Evolutionary conservation across 768 basidiomycete species (phyloP), one percentile per base, ranked within the genome.

Genomic region (Megacollybia marginata): DNA sequence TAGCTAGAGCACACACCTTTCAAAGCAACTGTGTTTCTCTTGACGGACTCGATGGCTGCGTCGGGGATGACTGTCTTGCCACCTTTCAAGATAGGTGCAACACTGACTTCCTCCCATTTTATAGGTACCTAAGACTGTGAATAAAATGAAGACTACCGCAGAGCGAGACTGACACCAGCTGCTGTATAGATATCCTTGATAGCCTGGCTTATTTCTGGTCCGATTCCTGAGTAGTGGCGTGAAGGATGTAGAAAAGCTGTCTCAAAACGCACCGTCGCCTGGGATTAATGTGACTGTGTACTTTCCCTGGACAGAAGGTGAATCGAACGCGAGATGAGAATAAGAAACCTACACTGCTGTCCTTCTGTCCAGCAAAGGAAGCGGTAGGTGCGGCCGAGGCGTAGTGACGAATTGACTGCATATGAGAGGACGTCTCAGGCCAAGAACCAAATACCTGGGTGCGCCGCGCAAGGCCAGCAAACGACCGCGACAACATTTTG

Each of bases 41-140:
- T 93, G 62, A 99, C 88, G 12, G 89, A 92, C 45, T 76, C 76
- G 54, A 99, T 92, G 33, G 96, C 94, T 51, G 68, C 68, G 54
- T 96, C 92, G 31, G 96, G 96, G 62, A 99, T 98, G 53, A 91
- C 91, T 45, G 93, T 96, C 76, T 97, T 96, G 46, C 96, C 96
- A 52, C 85, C 85, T 68, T 92, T 92, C 51, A 97, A 72, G 48
- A 95, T 80, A 11, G 96, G 96, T 7, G 91, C 87, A 44, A 99
- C 96, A 64, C 86, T 89, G 66, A 97, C 95, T 70, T 98, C 96
- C 67, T 99, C 96, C 96, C 96, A 99, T 70, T 92, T 79, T 60
- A 99, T 96, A 42, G 96, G 96, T 20, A 96, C 95, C 92, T 95
- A 52, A 33, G 33, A 32, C 46, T n/a, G 31, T 11, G 44, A 19